Conservation (phyloP, 2,329 filamentous ascomycete species). For the Fusarium vanettenii region DNA sequence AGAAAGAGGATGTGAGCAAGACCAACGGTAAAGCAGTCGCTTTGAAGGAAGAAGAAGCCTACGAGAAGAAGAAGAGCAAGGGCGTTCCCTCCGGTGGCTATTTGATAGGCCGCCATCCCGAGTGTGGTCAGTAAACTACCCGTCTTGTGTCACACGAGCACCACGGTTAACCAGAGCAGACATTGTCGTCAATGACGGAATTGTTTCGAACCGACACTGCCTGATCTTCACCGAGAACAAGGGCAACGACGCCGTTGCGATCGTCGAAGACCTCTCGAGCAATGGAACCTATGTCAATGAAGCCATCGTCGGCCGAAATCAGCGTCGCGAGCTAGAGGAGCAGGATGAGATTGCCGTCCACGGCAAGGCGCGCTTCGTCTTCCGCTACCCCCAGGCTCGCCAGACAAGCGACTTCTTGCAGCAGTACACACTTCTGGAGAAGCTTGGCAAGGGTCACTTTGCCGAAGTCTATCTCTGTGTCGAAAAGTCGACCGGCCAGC, state of each 20-base stretch:
- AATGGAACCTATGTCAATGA: conserved; percentile 99
- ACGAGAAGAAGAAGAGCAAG: conserved; percentile 70
- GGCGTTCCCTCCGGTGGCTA: conserved; percentile 82
- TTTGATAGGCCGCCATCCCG: conserved; percentile 89
- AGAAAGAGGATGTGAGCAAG: conserved; percentile 54
- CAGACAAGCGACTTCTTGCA: conserved; percentile 83
- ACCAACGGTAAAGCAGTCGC: conserved; percentile 59
- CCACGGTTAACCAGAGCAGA: conserved; percentile 56
- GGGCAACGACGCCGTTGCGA: conserved; percentile 70
- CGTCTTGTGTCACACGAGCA: background rate
- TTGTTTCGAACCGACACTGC: conserved; percentile 89
- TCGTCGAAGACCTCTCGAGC: conserved; percentile 92
- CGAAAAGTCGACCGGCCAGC: conserved; percentile 83
- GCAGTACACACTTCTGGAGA: conserved; percentile 85
- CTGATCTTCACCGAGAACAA: conserved; percentile 73
- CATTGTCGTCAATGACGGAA: conserved; percentile 78
- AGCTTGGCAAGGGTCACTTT: conserved; percentile 94
- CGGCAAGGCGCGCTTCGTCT: conserved; percentile 87
- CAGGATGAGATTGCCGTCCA: conserved; percentile 91
- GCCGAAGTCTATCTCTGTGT: conserved; percentile 92
- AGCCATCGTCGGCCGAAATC: conserved; percentile 89
- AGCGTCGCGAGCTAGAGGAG: conserved; percentile 87
- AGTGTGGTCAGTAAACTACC: conserved; percentile 78
- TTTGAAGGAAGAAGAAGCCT: conserved; percentile 67
- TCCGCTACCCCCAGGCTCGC: conserved; percentile 84